Evolutionary conservation across 2,329 filamentous ascomycete genomes (phyloP), one percentile per base, ranked within the genome.

Genomic region (Aspergillus sp.): DNA sequence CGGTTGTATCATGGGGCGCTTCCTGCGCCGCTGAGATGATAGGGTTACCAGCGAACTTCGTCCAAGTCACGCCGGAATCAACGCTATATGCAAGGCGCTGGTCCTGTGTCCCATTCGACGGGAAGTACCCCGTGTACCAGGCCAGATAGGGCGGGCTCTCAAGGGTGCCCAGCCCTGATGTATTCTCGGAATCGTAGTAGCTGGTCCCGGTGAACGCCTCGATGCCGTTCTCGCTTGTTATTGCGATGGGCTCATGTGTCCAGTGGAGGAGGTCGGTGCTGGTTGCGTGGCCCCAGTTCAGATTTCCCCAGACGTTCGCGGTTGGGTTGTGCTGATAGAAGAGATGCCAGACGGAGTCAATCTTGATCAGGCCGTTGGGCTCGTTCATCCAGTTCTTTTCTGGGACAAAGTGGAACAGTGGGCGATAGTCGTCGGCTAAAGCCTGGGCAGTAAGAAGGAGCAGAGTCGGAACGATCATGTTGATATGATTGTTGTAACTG

Each of bases 11-110:
- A 50, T 58, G 51, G 3, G 56, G 56, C 8, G 24, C 17, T 51
- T 58, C 56, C 39, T 58, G 56, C 1, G 24, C 51, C 2, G 15
- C n/a, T 6, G 56, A 44, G 12, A 58, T 58, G 7, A 58, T 33
- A 2, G 56, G 56, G 21, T 58, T 58, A 2, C 40, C 51, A 4
- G 5, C 5, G 27, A 45, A 46, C 33, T 58, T 81, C 40, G 77
- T 79, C 64, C 88, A 89, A 0, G 80, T 84, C 66, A 83, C 85
- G 15, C 87, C 86, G 14, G 81, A 81, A 62, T 89, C 86, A 23
- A 74, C 70, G 0, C 84, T 87, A 68, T 86, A 88, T 2, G 86
- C 84, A 47, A 89, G 81, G n/a, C 81, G 78, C 67, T 89, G 87
- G 2, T 58, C 56, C 27, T 58, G 56, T 3, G 17, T 40, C 6